These are phyloP conservation scores for Eucalyptus marginata DNA, from an alignment of 345 rosid species.

Conservation along the genomic window DNA sequence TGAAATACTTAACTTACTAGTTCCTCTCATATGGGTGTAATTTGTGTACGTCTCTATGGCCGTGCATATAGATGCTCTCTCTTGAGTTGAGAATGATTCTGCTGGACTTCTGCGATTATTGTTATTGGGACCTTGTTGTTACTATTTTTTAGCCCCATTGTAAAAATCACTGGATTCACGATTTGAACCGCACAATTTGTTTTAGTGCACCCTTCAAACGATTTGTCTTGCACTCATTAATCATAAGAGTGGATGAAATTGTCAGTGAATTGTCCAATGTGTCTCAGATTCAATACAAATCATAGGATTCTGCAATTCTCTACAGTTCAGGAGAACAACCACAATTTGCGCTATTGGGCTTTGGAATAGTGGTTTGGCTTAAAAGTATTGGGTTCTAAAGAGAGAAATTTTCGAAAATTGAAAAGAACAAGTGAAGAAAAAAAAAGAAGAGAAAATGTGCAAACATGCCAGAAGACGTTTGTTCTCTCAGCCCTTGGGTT, in stretches of 20 bases:
- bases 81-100: background rate
- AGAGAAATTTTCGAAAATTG: background rate
- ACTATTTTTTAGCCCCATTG: background rate
- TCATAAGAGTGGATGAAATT: background rate
- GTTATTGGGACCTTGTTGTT: background rate
- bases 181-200: rapidly evolving
- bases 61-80: background rate
- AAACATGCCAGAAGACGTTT: background rate
- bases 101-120: background rate
- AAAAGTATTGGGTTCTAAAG: background rate
- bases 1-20: background rate
- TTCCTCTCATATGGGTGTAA: background rate
- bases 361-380: background rate
- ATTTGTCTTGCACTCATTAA: background rate
- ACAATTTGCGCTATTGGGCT: background rate
- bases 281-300: background rate
- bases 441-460: background rate
- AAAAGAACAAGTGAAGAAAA: background rate
- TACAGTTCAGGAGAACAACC: background rate
- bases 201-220: background rate
- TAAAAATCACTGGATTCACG: background rate
- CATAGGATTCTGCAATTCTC: background rate
- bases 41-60: background rate
- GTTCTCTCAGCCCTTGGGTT: background rate
- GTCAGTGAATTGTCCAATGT: background rate